Evolutionary conservation across 768 basidiomycete genomes (phyloP).

Genomic region (Boletus rubropictus): DNA sequence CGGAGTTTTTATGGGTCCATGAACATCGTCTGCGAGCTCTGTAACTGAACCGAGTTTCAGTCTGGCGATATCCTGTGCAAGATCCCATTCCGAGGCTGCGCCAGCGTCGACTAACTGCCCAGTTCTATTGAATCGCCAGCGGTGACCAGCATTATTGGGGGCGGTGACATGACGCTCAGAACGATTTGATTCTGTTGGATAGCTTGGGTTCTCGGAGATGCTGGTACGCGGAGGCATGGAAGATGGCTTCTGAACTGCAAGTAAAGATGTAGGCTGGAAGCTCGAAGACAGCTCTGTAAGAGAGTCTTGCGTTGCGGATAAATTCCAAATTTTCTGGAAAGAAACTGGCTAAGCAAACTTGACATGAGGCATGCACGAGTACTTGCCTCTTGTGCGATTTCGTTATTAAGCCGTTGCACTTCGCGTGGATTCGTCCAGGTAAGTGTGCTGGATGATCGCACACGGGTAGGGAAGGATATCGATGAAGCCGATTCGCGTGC

Average conservation of each 20-base stretch:
- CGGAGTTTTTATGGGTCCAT: slow-evolving; percentile 54
- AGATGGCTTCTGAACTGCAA: slow-evolving; percentile 35
- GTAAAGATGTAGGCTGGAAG: slow-evolving; percentile 28
- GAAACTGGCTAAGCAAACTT: slow-evolving; percentile 14
- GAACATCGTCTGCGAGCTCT: slow-evolving; percentile 47
- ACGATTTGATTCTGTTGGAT: slow-evolving; percentile 22
- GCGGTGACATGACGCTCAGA: slow-evolving; percentile 37
- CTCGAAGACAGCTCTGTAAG: slow-evolving; percentile 32
- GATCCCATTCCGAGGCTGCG: slow-evolving; percentile 57
- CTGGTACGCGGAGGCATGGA: slow-evolving; percentile 46
- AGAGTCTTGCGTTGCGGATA: slow-evolving; percentile 36
- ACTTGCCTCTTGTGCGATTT: slow-evolving; percentile 43
- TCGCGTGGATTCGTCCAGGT: slow-evolving; percentile 49
- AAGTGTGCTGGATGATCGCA: slow-evolving; percentile 32
- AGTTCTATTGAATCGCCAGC: slow-evolving; percentile 60
- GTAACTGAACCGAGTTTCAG: slow-evolving; percentile 58
- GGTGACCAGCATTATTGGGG: slow-evolving; percentile 35
- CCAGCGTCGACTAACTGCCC: slow-evolving; percentile 59
- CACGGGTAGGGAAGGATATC: slow-evolving; percentile 27
- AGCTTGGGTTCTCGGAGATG: slow-evolving; percentile 20
- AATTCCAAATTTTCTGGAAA: slow-evolving; percentile 43
- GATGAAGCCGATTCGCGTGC: slow-evolving; percentile 34
- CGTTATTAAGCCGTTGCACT: slow-evolving; percentile 28
- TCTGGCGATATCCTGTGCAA: slow-evolving; percentile 68
- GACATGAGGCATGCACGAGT: slow-evolving; percentile 23